A percentile compares a stretch with the other conserved stretches of the same genome.
Conservation (phyloP, 768 basidiomycete genomes). For the Tricholoma saponaceum region DNA sequence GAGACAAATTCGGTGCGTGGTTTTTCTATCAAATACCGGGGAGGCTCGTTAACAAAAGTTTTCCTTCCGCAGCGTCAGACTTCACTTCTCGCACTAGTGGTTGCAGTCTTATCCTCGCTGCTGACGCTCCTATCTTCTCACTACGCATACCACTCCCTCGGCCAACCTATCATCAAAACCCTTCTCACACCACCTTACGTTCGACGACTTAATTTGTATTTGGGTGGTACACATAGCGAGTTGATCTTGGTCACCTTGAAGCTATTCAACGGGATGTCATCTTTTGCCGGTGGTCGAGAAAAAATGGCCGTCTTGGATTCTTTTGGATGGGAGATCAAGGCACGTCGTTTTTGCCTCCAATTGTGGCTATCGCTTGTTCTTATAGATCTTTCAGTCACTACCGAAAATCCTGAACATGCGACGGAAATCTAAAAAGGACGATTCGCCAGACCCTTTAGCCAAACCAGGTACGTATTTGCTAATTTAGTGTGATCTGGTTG, state of each 20-base stretch:
- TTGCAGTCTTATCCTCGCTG: slow-evolving; percentile 56
- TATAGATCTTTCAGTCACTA: slow-evolving; percentile 42
- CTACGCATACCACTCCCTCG: slow-evolving; percentile 61
- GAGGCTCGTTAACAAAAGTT: background rate
- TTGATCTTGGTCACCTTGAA: slow-evolving; percentile 63
- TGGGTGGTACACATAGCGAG: slow-evolving; percentile 61
- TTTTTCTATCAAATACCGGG: background rate
- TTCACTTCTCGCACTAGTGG: slow-evolving; percentile 36
- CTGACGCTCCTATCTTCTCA: slow-evolving; percentile 62
- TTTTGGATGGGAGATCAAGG: slow-evolving; percentile 81
- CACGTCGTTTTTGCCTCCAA: slow-evolving; percentile 19
- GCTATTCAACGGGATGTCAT: slow-evolving; percentile 56
- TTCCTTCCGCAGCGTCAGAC: slow-evolving; percentile 34
- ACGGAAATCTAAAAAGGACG: slow-evolving; percentile 46
- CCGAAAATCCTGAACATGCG: slow-evolving; percentile 70
- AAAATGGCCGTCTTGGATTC: slow-evolving; percentile 57
- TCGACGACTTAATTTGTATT: slow-evolving; percentile 56
- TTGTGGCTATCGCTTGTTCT: background rate
- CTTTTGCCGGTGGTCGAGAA: slow-evolving; percentile 64
- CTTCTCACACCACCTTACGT: slow-evolving; percentile 54
- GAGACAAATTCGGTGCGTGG: slow-evolving; percentile 43
- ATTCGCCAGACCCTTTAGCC: slow-evolving; percentile 33
- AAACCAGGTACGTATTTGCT: slow-evolving; percentile 49
- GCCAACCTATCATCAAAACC: slow-evolving; percentile 57
- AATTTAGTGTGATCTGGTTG: slow-evolving; percentile 2